These are phyloP conservation scores for Aspergillus puulaauensis DNA, from an alignment of 2,329 filamentous ascomycete genomes.

Conservation along the genomic window DNA sequence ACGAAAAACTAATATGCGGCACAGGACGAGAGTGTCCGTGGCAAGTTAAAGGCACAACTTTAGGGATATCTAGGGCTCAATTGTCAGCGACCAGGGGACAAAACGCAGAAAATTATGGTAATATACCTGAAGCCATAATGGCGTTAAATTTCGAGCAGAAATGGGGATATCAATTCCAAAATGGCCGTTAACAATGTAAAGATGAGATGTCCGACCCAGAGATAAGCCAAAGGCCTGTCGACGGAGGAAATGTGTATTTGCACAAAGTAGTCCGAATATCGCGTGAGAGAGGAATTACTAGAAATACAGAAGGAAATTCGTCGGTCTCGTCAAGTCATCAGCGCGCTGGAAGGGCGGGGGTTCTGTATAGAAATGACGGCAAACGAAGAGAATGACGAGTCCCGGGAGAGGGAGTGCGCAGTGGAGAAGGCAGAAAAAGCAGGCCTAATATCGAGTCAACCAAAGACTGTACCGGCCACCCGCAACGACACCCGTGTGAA, in stretches of 20 bases:
- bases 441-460: background rate
- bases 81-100: conserved; percentile 1
- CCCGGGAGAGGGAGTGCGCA: conserved; percentile 4
- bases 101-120: background rate
- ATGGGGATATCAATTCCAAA: conserved; percentile 16
- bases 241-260: conserved; percentile 11
- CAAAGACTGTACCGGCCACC: background rate
- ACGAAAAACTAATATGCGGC: conserved; percentile 86
- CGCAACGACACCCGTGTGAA: conserved; percentile 12
- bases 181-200: conserved; percentile 17
- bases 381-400: conserved; percentile 7
- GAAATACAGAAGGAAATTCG: conserved; percentile 38
- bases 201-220: conserved; percentile 12
- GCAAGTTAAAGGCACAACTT: conserved; percentile 84
- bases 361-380: conserved; percentile 14
- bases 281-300: conserved; percentile 22
- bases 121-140: conserved; percentile 27
- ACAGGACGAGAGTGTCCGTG: conserved; percentile 93
- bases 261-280: conserved; percentile 14
- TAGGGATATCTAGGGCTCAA: conserved; percentile 39
- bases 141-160: conserved; percentile 5
- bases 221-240: conserved; percentile 2
- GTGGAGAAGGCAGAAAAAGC: conserved; percentile 3
- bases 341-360: conserved; percentile 22
- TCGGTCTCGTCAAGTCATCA: conserved; percentile 44